Base-by-base conservation (phyloP, 1,284 basidiomycete species). In the Wolfiporia cocos region DNA sequence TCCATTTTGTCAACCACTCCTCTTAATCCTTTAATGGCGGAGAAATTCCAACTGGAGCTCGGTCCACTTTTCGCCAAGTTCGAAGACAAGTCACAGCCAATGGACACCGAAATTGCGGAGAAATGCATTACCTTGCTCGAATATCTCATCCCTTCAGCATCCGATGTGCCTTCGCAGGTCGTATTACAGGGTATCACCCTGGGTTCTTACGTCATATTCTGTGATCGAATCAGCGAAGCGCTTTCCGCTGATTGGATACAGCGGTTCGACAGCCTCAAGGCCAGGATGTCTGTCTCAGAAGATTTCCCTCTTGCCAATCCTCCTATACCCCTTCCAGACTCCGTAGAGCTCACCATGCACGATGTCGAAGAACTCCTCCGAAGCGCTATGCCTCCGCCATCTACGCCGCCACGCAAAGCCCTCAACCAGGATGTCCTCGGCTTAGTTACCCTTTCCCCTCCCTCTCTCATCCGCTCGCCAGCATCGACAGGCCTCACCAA, bases 401-500 rank as follows among this genome's bases (percentile, higher is more conserved):
- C 69, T 9, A 78, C 76, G 17, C 77, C 78, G 56, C 69, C 51
- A 56, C 65, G 54, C 64, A 70, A 61, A 66, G 75, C 45, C 61
- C 74, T 49, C 63, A 78, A 63, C 62, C 80, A 55, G 56, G 78
- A 66, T 46, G 58, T 67, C 39, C 58, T 70, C 30, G 63, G 59
- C 30, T 58, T 70, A 26, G 69, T 79, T 19, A 70, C 80, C 3
- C 71, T 82, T 17, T 84, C 82, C 1, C 86, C 86, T 2, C 81
- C 82, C 9, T 76, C 83, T 7, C 52, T 88, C 15, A 66, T 89
- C 34, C 72, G 85, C 34, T 84, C 82, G 1, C 83, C 85, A 0
- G 81, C 78, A 2, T 76, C 79, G 19, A 83, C 81, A 1, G 82
- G 83, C n/a, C 68, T 89, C 23, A 87, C 86, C 14, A 90, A 88